phyloP scores from a whole-genome alignment of 352 stramenopile genomes.

The Halophytophthora polymorphica region DNA sequence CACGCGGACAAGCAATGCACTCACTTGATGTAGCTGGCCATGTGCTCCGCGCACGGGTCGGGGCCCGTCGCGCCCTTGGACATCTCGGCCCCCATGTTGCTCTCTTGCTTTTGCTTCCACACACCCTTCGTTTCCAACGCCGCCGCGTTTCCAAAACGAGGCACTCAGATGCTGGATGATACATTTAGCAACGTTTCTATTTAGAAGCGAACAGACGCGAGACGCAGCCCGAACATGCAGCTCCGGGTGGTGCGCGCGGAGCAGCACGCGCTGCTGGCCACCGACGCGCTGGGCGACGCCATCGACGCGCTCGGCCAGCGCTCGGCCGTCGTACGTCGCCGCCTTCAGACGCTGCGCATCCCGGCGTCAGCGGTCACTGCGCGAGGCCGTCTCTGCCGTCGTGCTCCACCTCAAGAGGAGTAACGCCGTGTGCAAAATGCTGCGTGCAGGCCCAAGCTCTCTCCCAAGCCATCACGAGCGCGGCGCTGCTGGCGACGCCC shows the following conservation, averaged over 20 bases:
- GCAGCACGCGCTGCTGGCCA: constrained; percentile 10
- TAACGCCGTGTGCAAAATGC: not conserved
- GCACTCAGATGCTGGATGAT: not conserved
- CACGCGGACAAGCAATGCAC: constrained; percentile 13
- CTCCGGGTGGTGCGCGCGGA: constrained; percentile 26
- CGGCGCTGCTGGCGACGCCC: constrained; percentile 32
- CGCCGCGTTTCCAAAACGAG: too few species aligned
- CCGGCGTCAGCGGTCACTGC: not conserved
- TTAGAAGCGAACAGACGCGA: too few species aligned
- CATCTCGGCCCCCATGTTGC: constrained; percentile 54
- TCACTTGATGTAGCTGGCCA: constrained; percentile 76
- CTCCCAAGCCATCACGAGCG: constrained; percentile 56
- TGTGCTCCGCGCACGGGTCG: constrained; percentile 56
- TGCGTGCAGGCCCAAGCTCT: constrained; percentile 55
- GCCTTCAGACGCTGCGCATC: not conserved
- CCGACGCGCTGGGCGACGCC: constrained; percentile 16
- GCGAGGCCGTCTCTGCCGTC: constrained; percentile 5
- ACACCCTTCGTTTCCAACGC: too few species aligned
- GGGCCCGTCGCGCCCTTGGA: constrained; percentile 36
- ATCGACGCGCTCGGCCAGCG: constrained; percentile 43
- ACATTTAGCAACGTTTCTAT: constrained; percentile 9
- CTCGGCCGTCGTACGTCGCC: constrained; percentile 39
- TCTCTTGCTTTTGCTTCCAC: too few species aligned
- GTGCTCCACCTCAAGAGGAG: not conserved
- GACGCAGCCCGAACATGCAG: constrained; percentile 6